Evolutionary conservation across 1,284 basidiomycete species (phyloP).

Genomic region (Laetiporus sulphureus): DNA sequence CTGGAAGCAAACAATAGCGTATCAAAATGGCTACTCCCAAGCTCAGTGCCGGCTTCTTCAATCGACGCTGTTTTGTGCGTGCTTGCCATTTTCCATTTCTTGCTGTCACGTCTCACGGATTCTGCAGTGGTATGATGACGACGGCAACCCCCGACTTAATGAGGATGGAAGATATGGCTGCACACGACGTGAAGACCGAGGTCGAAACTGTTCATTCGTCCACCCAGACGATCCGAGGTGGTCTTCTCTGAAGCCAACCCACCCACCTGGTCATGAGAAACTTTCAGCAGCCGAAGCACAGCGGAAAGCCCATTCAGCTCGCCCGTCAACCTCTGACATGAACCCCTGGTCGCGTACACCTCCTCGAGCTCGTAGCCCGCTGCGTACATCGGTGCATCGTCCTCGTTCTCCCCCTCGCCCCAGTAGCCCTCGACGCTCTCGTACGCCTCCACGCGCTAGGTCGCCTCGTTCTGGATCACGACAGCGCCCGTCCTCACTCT

Average conservation of each 20-base stretch:
- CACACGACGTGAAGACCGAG: not conserved
- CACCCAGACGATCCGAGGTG: slow-evolving; percentile 25
- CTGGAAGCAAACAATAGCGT: too few relatives aligned
- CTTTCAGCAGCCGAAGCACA: not conserved
- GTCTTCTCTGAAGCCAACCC: too few relatives aligned
- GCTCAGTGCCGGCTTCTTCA: too few relatives aligned
- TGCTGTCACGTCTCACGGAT: too few relatives aligned
- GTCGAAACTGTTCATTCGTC: slow-evolving; percentile 19
- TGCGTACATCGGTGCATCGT: not conserved
- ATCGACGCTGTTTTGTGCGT: too few relatives aligned
- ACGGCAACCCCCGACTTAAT: not conserved
- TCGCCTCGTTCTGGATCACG: too few relatives aligned
- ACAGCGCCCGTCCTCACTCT: slow-evolving; percentile 1
- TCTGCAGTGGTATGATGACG: not conserved
- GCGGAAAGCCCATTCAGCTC: too few relatives aligned
- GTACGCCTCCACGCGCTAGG: not conserved
- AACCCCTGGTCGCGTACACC: not conserved
- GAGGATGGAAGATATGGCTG: slow-evolving; percentile 10
- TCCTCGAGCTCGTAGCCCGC: not conserved
- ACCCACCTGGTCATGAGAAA: slow-evolving; percentile 15
- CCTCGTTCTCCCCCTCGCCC: too few relatives aligned
- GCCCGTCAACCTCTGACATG: too few relatives aligned
- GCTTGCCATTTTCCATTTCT: too few relatives aligned
- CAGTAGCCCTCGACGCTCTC: too few relatives aligned
- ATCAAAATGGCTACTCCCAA: too few relatives aligned